Evolutionary conservation across 345 rosid genomes (phyloP).

Genomic region (Rubroshorea leprosula): DNA sequence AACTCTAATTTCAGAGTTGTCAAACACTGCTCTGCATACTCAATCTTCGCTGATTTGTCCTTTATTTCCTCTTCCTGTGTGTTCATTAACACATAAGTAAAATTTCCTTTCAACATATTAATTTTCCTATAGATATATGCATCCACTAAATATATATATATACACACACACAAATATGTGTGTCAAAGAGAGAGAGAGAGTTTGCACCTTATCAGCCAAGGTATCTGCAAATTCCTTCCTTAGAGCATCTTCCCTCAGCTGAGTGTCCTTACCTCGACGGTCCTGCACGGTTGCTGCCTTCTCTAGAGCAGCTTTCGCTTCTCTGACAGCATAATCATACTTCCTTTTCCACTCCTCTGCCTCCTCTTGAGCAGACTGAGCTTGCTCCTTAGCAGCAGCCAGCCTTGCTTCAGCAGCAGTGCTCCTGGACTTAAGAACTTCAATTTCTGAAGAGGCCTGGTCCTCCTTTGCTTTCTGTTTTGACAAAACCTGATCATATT

Average conservation of each 20-base stretch:
- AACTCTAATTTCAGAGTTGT: constrained; percentile 73
- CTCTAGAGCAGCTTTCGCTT: constrained; percentile 84
- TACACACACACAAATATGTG: no score
- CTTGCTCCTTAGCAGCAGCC: constrained; percentile 91
- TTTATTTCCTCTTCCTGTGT: constrained; percentile 76
- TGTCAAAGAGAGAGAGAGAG: constrained; percentile 6
- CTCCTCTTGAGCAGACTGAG: constrained; percentile 83
- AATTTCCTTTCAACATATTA: constrained; percentile 1
- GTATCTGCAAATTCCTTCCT: constrained; percentile 62
- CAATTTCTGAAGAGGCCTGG: constrained; percentile 67
- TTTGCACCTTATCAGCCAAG: constrained; percentile 63
- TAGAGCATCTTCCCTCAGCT: constrained; percentile 78
- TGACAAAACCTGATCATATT: constrained; percentile 54
- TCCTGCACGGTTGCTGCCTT: constrained; percentile 88
- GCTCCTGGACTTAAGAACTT: constrained; percentile 67
- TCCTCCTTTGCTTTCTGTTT: constrained; percentile 79
- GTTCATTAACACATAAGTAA: constrained; percentile 14
- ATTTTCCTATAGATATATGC: no score
- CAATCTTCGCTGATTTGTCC: constrained; percentile 61
- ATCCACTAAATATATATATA: no score
- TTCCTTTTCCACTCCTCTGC: constrained; percentile 93
- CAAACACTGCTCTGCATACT: constrained; percentile 72
- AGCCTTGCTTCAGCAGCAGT: constrained; percentile 94
- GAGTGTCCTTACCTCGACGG: constrained; percentile 68
- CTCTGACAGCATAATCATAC: constrained; percentile 79